These are phyloP conservation scores for Yamadazyma oceani DNA, from an alignment of 1,139 yeast species.

Conservation along the genomic window DNA sequence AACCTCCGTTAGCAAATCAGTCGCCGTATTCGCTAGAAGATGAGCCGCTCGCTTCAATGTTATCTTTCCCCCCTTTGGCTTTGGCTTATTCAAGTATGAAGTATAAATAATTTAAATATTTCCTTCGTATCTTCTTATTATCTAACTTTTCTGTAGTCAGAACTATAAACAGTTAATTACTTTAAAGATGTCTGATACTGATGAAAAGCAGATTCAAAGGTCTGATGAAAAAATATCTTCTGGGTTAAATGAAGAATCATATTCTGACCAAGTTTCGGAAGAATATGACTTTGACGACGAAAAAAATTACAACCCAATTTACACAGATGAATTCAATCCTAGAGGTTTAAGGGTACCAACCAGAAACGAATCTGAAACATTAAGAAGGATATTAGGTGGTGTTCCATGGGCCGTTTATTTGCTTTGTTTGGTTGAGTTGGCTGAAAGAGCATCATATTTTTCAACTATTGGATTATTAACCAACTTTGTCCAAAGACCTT, in stretches of 20 bases:
- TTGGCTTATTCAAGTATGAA: no score
- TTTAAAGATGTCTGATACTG: constrained; percentile 3
- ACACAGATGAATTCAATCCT: constrained; percentile 33
- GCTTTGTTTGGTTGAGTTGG: constrained; percentile 44
- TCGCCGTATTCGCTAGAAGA: no score
- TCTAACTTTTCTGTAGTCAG: no score
- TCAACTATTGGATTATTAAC: constrained; percentile 42
- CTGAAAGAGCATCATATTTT: constrained; percentile 49
- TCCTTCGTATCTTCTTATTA: no score
- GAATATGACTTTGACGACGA: constrained; percentile 27
- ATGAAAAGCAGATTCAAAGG: constrained; percentile 6
- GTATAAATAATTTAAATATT: no score
- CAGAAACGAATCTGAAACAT: constrained; percentile 41
- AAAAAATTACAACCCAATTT: constrained; percentile 25
- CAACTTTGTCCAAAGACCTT: constrained; percentile 46
- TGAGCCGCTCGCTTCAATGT: no score
- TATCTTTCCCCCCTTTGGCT: no score
- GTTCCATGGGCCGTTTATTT: constrained; percentile 30
- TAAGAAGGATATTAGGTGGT: constrained; percentile 39
- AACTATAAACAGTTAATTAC: no score
- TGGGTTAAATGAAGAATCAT: constrained; percentile 11
- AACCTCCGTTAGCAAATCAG: no score
- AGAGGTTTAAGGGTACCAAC: constrained; percentile 37
- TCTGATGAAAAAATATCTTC: constrained; percentile 1
- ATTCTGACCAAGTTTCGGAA: constrained; percentile 14